Evolutionary conservation across 202 grass and related monocot genomes (phyloP).

Genomic region (Brachypodium distachyon): DNA sequence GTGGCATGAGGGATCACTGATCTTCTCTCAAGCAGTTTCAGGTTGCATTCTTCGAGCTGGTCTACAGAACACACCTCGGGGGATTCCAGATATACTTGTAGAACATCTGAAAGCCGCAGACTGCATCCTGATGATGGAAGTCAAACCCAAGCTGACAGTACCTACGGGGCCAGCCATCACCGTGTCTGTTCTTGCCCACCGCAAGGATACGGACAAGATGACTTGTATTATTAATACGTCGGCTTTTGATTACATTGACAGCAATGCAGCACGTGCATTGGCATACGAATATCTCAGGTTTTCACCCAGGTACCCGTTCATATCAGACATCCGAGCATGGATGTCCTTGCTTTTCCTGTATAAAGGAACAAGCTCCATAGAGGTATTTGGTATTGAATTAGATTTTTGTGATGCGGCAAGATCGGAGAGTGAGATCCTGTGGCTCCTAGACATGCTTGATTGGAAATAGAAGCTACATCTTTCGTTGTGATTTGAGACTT

Average conservation of each 20-base stretch:
- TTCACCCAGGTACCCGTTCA: conserved; percentile 70
- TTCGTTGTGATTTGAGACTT: background rate
- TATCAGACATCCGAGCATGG: conserved; percentile 78
- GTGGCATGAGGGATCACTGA: conserved; percentile 58
- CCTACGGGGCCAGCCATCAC: conserved; percentile 33
- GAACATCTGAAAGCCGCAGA: conserved; percentile 46
- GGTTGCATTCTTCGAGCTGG: conserved; percentile 43
- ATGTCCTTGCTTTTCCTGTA: conserved; percentile 70
- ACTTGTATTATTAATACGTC: conserved; percentile 51
- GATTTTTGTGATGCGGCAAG: conserved; percentile 79
- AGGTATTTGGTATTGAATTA: conserved; percentile 81
- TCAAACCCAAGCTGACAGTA: conserved; percentile 47
- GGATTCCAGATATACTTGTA: conserved; percentile 47
- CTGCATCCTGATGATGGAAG: conserved; percentile 64
- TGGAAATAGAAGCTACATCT: conserved; percentile 51
- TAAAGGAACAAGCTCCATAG: conserved; percentile 26
- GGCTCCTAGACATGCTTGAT: conserved; percentile 92
- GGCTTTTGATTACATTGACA: conserved; percentile 73
- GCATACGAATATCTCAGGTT: conserved; percentile 82
- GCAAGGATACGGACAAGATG: conserved; percentile 73
- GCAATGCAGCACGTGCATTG: conserved; percentile 45
- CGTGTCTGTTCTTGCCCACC: conserved; percentile 55
- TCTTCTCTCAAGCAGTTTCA: conserved; percentile 66
- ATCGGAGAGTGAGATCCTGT: conserved; percentile 64
- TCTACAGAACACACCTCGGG: conserved; percentile 35